phyloP scores from a whole-genome alignment of 768 basidiomycete species.

The Tulasnella sp. region DNA sequence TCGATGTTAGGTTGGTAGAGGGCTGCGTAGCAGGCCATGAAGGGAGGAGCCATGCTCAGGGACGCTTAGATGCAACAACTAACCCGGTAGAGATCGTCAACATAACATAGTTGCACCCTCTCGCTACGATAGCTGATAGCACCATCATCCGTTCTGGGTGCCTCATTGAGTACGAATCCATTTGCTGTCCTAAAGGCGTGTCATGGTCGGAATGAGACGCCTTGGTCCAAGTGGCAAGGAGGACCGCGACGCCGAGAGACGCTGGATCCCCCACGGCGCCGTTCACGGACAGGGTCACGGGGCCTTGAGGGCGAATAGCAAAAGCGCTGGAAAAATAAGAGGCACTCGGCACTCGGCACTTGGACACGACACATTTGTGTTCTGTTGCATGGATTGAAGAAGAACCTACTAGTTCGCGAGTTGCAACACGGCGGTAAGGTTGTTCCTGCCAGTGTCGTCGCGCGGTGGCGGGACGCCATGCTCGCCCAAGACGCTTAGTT shows the following conservation, averaged over 20 bases:
- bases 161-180: constrained; percentile 53
- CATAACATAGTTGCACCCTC: constrained; percentile 69
- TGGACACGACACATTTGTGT: background rate
- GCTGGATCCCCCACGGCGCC: constrained; percentile 76
- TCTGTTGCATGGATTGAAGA: background rate
- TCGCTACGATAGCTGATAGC: constrained; percentile 74
- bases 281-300: constrained; percentile 40
- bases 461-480: constrained; percentile 31
- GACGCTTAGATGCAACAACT: background rate
- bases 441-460: background rate
- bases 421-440: constrained; percentile 14
- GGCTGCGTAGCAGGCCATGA: constrained; percentile 75
- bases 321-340: constrained; percentile 15
- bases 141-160: constrained; percentile 64
- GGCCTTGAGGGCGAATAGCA: constrained; percentile 22
- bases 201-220: constrained; percentile 47
- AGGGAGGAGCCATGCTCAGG: constrained; percentile 70
- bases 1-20: constrained; percentile 44
- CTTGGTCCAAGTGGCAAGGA: constrained; percentile 55
- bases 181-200: constrained; percentile 41
- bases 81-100: background rate
- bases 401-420: constrained; percentile 24
- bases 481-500: constrained; percentile 21
- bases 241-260: constrained; percentile 66
- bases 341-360: background rate